Base-by-base conservation (phyloP, 805 yeast genomes). In the Ogataea chonburiensis region DNA sequence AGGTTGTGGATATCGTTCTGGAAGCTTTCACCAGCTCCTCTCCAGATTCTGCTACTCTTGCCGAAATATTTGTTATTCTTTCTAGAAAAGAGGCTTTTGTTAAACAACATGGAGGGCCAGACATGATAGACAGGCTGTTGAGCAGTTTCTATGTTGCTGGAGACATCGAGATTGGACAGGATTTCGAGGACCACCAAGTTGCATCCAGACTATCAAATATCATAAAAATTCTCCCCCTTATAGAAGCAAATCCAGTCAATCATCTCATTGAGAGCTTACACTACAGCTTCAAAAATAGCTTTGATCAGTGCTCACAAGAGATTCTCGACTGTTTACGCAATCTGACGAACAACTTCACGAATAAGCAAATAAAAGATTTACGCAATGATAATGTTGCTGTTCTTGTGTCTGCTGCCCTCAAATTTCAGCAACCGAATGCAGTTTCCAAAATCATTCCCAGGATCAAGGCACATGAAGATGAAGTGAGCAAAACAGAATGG, bases 21-120 rank as follows among this genome's bases (percentile, higher is more conserved):
- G 63, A 60, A 24, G 61, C 64, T 0, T 57, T 59, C 31, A n/a
- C n/a, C n/a, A n/a, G n/a, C n/a, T n/a, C n/a, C 7, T 38, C 31
- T 3, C 63, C 64, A 8, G 64, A 61, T 44, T 50, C 60, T 1
- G 42, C 30, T 20, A 54, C 61, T 2, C 32, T 56, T 6, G 23
- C 52, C n/a, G n/a, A n/a, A n/a, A n/a, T n/a, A n/a, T n/a, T n/a
- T n/a, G n/a, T n/a, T n/a, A n/a, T n/a, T n/a, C n/a, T n/a, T n/a
- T n/a, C n/a, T n/a, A n/a, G n/a, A n/a, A n/a, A n/a, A n/a, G n/a
- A n/a, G n/a, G n/a, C n/a, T n/a, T n/a, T n/a, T n/a, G n/a, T n/a
- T n/a, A n/a, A n/a, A n/a, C n/a, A n/a, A n/a, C n/a, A n/a, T 7
- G 31, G 40, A 14, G 15, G 28, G 11, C 38, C 46, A 13, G 38